These are phyloP conservation scores for Mortierella sp. DNA, from an alignment of 371 early-diverging fungal genomes.

Conservation along the genomic window DNA sequence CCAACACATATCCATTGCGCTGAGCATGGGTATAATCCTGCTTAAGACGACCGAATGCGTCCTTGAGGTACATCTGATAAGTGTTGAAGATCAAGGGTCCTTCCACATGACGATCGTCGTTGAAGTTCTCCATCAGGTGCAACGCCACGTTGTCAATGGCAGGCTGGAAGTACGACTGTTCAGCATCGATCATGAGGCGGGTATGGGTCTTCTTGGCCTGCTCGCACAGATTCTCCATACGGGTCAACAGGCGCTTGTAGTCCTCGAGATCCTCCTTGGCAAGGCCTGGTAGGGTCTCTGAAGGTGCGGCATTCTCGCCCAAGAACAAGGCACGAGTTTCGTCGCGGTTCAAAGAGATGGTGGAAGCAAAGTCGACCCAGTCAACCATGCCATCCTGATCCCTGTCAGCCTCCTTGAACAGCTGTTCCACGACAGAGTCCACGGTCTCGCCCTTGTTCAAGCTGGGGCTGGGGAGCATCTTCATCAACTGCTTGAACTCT, in stretches of 20 bases:
- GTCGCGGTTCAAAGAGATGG: constrained; percentile 67
- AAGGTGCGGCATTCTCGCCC: constrained; percentile 1
- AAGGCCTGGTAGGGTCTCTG: constrained; percentile 35
- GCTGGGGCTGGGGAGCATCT: constrained; percentile 53
- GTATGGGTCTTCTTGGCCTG: constrained; percentile 73
- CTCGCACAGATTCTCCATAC: constrained; percentile 71
- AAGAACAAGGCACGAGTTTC: constrained; percentile 60
- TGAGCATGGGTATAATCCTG: constrained; percentile 76
- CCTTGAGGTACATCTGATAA: constrained; percentile 94
- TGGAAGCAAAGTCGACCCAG: constrained; percentile 68
- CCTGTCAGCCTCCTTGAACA: constrained; percentile 61
- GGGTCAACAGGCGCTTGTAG: constrained; percentile 73
- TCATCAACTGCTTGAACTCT: constrained; percentile 51
- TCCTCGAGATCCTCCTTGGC: constrained; percentile 72
- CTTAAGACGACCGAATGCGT: constrained; percentile 71
- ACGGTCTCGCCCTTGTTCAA: constrained; percentile 40
- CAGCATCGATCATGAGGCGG: constrained; percentile 93
- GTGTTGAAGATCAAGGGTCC: constrained; percentile 89
- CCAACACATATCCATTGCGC: constrained; percentile 82
- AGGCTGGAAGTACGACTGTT: constrained; percentile 93
- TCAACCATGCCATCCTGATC: constrained; percentile 67
- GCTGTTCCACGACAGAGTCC: constrained; percentile 30
- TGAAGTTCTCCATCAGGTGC: constrained; percentile 73
- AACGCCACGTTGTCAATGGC: constrained; percentile 90
- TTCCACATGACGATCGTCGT: constrained; percentile 57